phyloP scores from a whole-genome alignment of 257 asterid genomes.

The Marsdenia floribunda region DNA sequence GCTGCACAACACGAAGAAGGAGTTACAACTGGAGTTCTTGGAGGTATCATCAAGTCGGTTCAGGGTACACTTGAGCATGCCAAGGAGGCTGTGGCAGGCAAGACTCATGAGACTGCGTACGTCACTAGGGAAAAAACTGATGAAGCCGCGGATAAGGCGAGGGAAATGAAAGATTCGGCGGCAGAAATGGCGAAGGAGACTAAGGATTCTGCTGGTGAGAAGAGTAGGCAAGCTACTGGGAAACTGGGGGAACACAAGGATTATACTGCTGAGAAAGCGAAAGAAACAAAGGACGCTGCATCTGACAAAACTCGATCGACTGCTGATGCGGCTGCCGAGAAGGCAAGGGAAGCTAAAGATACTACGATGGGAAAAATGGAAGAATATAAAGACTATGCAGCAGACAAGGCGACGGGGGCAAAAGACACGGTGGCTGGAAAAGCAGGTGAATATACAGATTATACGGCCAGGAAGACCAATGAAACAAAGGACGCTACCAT shows the following conservation, averaged over 20 bases:
- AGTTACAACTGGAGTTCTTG: slow-evolving; percentile 28
- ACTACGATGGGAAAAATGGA: neutral
- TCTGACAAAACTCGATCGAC: slow-evolving; percentile 14
- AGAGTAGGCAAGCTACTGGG: too few relatives aligned
- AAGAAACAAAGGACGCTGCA: slow-evolving; percentile 17
- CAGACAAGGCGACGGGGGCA: slow-evolving; percentile 7
- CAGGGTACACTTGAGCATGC: slow-evolving; percentile 37
- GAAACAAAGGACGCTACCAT: slow-evolving; percentile 12
- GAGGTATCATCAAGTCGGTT: slow-evolving; percentile 27
- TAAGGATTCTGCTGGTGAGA: too few relatives aligned
- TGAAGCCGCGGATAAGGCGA: slow-evolving; percentile 5
- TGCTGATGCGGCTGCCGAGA: slow-evolving; percentile 12
- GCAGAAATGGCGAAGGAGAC: slow-evolving; percentile 32
- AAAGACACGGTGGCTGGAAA: slow-evolving; percentile 13
- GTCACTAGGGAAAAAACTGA: slow-evolving; percentile 8
- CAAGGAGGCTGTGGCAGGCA: slow-evolving; percentile 30
- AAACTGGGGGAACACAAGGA: slow-evolving; percentile 2
- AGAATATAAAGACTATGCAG: neutral
- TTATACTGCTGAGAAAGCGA: slow-evolving; percentile 12
- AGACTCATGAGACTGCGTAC: slow-evolving; percentile 34
- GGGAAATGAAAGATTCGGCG: slow-evolving; percentile 40
- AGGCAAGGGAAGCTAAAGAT: slow-evolving; percentile 25
- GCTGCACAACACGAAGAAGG: slow-evolving; percentile 11
- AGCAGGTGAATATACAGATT: slow-evolving; percentile 13
- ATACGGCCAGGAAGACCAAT: slow-evolving; percentile 7